Percentiles rank a stretch among this genome's conserved stretches.
Conservation (phyloP, 2,329 filamentous ascomycete species). For the Cladophialophora exuberans region DNA sequence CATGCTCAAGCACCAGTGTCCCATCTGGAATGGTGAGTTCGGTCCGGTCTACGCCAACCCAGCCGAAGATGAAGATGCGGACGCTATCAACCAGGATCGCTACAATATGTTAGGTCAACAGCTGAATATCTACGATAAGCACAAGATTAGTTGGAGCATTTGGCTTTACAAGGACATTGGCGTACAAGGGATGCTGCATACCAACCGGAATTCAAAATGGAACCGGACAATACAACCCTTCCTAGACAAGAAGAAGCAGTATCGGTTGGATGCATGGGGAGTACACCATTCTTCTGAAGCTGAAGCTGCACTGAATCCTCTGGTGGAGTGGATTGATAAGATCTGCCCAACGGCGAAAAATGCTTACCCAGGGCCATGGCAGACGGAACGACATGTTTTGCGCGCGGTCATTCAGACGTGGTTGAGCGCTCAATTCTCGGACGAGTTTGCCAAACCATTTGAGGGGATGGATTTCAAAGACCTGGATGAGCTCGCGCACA, state of each 20-base stretch:
- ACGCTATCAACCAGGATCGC: slow-evolving; percentile 43
- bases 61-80: slow-evolving; percentile 15
- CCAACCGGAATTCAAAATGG: slow-evolving; percentile 50
- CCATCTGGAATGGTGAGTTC: slow-evolving; percentile 59
- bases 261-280: slow-evolving; percentile 63
- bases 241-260: slow-evolving; percentile 57
- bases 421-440: slow-evolving; percentile 54
- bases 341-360: slow-evolving; percentile 47
- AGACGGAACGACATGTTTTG: slow-evolving; percentile 52
- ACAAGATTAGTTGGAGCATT: slow-evolving; percentile 60
- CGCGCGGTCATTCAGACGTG: slow-evolving; percentile 52
- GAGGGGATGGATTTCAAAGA: slow-evolving; percentile 53
- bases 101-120: slow-evolving; percentile 53
- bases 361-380: slow-evolving; percentile 55
- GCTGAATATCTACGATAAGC: slow-evolving; percentile 56
- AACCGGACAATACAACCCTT: slow-evolving; percentile 57
- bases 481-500: slow-evolving; percentile 57
- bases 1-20: slow-evolving; percentile 46
- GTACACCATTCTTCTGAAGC: slow-evolving; percentile 45
- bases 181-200: slow-evolving; percentile 59
- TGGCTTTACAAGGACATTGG: slow-evolving; percentile 64
- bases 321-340: slow-evolving; percentile 51
- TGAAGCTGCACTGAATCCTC: slow-evolving; percentile 47
- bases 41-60: slow-evolving; percentile 44
- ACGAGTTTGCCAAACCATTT: slow-evolving; percentile 61